Percentiles rank a stretch among this genome's conserved stretches.
phyloP scores from a whole-genome alignment of 257 asterid genomes.

The Catharanthus roseus region DNA sequence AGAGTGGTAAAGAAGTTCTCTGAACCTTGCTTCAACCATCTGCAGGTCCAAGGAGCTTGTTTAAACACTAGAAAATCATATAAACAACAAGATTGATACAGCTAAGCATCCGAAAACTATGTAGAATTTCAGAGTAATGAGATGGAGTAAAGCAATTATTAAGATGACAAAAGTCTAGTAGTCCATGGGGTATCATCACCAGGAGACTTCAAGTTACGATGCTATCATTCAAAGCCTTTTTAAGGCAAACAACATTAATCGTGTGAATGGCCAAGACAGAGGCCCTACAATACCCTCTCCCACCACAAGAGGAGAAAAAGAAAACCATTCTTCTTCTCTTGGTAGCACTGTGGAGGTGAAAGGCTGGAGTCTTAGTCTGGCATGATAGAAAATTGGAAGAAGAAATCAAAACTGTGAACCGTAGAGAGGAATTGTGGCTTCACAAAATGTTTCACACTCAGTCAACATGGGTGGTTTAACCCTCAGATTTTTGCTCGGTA shows the following conservation, averaged over 20 bases:
- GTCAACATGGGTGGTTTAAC: too few species aligned
- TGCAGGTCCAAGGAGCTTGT: slow-evolving; percentile 30
- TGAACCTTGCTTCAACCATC: slow-evolving; percentile 87
- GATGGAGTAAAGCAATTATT: slow-evolving; percentile 9
- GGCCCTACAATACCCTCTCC: background rate
- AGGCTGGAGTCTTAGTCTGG: background rate
- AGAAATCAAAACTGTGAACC: background rate
- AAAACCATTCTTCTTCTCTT: too few species aligned
- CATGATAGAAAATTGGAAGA: background rate
- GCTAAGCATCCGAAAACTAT: background rate
- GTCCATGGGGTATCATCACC: background rate
- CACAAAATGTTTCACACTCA: background rate
- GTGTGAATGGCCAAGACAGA: background rate
- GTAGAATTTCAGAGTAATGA: background rate
- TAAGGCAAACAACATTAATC: background rate
- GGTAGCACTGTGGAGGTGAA: background rate
- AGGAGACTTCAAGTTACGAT: background rate
- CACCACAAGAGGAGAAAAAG: background rate
- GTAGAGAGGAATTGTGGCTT: background rate
- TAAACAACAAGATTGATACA: background rate
- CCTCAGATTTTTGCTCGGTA: background rate
- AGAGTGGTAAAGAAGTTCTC: slow-evolving; percentile 75
- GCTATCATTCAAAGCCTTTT: background rate
- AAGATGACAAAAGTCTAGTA: too few species aligned
- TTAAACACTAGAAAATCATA: background rate